Evolutionary conservation across 148 eudicot genomes (phyloP), one percentile per base, ranked within the genome.

Genomic region (Camellia lanceoleosa): DNA sequence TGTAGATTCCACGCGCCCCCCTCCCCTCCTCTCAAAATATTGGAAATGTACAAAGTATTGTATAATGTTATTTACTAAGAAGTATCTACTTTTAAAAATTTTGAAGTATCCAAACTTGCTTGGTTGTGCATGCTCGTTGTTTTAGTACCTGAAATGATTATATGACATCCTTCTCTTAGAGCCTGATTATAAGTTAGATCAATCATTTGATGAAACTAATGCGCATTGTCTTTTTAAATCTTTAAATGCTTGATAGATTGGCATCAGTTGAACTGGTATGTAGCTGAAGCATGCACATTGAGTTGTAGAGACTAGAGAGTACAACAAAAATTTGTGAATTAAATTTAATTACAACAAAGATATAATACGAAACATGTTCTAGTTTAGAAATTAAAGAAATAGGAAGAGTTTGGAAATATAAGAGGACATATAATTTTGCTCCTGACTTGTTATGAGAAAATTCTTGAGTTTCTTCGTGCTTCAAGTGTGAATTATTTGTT

Each of bases 261-360:
- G n/a, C 59, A 18, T 51, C 65, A 16, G 51, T 23, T 74, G 54
- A 70, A 47, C 54, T 70, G 19, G 23, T 9, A 71, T 18, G 3
- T 49, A 19, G 56, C 30, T 20, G 74, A 51, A n/a, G 41, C 59
- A n/a, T 51, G 74, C 56, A 20, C 59, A 9, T 74, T 23, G 30
- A 74, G 64, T 58, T 42, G 49, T 74, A 15, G 64, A 42, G 77
- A 74, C 16, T 58, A 74, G 49, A 42, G 77, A 74, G 42, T 58
- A 74, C 65, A 9, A 3, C 14, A 23, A 6, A 16, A 30, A 14
- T 58, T 41, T 74, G 65, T 56, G 52, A 58, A 58, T 42, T 59
- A 42, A 41, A 74, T 41, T 41, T 11, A 75, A 46, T 4, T 4
- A 49, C 30, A 49, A 71, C 59, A 47, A 6, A 63, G 41, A 20